Base-by-base conservation (phyloP, 2,329 filamentous ascomycete species). In the Arthrobotrys conoides region DNA sequence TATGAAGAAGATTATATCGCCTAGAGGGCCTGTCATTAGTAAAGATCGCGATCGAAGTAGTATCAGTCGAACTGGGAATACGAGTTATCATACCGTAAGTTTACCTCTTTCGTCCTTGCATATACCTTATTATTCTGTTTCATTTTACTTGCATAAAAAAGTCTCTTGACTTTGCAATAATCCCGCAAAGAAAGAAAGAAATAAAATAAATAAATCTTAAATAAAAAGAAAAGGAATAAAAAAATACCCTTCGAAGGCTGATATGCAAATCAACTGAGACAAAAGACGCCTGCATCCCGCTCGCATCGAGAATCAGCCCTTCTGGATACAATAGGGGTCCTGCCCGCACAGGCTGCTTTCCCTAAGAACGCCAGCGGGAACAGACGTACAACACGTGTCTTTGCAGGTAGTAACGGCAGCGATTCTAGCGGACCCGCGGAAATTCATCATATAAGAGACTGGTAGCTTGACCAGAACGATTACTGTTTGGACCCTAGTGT, bases 381-480 rank as follows among this genome's bases (percentile, higher is more conserved):
- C 44, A 68, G 68, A 59, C 61, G 36, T 12, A 24, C 22, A 55
- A 65, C 75, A 69, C 75, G 68, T 69, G 51, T 71, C 53, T 77
- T 67, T 46, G 59, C 67, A 63, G 67, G 51, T 33, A 53, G 53
- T 24, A 6, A 30, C 16, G 61, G 48, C 20, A 46, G 44, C 8
- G 61, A 63, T 20, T 30, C 10, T 20, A 57, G 30, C 30, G 44
- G 44, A 1, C n/a, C 48, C 3, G 49, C 68, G 6, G 68, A 78
- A 33, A 78, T 78, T 9, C 75, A 78, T 63, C 75, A 78, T 36
- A 78, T 78, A 61, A 65, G 75, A 41, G 75, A 78, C 63, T 78
- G 63, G 75, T 68, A 72, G 46, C 68, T 78, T 20, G 75, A 78
- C 44, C 61, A 78, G 46, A 78, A 78, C 55, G 75, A 78, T 27